phyloP scores from a whole-genome alignment of 2,329 filamentous ascomycete species.

The Gnomoniopsis smithogilvyi region DNA sequence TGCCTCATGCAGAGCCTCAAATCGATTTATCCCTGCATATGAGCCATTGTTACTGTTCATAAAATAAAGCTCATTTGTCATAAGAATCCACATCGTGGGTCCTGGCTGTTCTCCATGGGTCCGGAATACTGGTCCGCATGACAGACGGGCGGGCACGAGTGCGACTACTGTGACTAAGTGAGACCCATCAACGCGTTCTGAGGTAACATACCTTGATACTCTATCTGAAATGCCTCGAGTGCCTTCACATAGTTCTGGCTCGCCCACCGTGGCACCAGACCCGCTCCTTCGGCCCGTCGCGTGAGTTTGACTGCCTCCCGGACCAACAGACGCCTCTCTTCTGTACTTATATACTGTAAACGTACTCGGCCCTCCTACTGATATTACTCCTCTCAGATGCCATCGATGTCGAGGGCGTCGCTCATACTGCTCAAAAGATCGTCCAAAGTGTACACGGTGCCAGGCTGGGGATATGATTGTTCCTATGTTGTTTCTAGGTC shows the following conservation, averaged over 20 bases:
- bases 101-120: not conserved
- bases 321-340: too few species aligned
- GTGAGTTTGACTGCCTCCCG: constrained; percentile 4
- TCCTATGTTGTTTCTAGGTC: constrained; percentile 34
- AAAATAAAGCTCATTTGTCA: not conserved
- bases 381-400: constrained; percentile 25
- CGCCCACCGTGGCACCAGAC: not conserved
- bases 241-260: not conserved
- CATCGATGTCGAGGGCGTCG: constrained; percentile 31
- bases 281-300: constrained; percentile 12
- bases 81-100: not conserved
- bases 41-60: not conserved
- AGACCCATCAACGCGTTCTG: not conserved
- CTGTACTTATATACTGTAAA: too few species aligned
- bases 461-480: constrained; percentile 28
- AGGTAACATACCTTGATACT: not conserved
- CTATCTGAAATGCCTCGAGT: constrained; percentile 1
- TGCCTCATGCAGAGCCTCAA: not conserved
- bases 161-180: not conserved
- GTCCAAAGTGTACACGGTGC: constrained; percentile 32
- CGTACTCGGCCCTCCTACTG: not conserved
- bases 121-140: not conserved
- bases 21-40: too few species aligned
- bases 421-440: constrained; percentile 35
- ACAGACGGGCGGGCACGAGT: not conserved